Base-by-base conservation (phyloP, 1,284 basidiomycete species). In the Leccinum fallax region DNA sequence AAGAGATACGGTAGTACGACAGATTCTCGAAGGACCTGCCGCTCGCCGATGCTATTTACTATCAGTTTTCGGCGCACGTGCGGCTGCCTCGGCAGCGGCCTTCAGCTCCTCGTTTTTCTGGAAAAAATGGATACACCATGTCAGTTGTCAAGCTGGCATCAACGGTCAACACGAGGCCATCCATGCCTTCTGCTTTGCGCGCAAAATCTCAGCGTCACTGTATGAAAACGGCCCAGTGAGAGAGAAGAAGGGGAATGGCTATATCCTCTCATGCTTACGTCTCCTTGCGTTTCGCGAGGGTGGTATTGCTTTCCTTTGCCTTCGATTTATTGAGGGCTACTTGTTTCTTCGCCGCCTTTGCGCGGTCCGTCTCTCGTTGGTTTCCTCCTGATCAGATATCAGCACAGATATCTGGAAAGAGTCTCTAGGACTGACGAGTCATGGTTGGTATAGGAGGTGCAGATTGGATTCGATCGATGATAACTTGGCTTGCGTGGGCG, bases 171-270 rank as follows among this genome's bases (percentile, higher is more conserved):
- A 61, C 56, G 61, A 57, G 66, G 60, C 55, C 43, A 10, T 28
- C 21, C 73, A 46, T 73, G 85, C 90, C 87, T 88, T 89, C 73
- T 93, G 90, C 74, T 93, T 93, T 64, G 86, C 85, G 62, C 88
- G 82, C 60, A 92, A 73, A 57, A 83, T 82, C 67, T 88, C 87
- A 52, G 90, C 90, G 73, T 93, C 90, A 63, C 90, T 93, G 61
- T 52, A 63, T 67, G 64, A 66, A 65, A 67, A 61, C 36, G 58
- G 60, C 62, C 60, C 53, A 65, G 65, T 71, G 69, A 70, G 71
- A 66, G 65, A 63, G 61, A 60, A 67, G 58, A 58, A 71, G 26
- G 24, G 54, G n/a, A 9, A 48, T 40, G 40, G 53, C 59, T 21
- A 32, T 63, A 62, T 67, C 63, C 60, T 65, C 61, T 61, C 55